Evolutionary conservation across 768 basidiomycete species (phyloP).

Genomic region (Boletus vinaceobasis): DNA sequence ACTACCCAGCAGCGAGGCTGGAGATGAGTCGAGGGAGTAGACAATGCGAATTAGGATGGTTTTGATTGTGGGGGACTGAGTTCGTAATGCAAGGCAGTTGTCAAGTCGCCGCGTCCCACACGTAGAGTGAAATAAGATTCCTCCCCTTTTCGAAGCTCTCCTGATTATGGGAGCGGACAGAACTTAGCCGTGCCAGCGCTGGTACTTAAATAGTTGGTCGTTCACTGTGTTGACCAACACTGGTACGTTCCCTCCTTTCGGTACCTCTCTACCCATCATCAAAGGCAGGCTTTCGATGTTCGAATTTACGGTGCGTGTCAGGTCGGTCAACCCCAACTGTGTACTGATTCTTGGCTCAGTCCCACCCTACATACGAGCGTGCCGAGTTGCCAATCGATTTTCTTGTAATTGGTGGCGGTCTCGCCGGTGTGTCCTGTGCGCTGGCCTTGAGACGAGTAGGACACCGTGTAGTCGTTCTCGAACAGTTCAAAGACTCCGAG

Average conservation of each 20-base stretch:
- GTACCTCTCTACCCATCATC: background rate
- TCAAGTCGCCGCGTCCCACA: slow-evolving; percentile 13
- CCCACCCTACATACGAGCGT: slow-evolving; percentile 8
- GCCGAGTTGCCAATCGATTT: slow-evolving; percentile 34
- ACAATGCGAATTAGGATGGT: background rate
- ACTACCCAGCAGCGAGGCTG: background rate
- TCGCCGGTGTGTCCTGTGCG: slow-evolving; percentile 56
- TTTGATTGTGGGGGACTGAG: slow-evolving; percentile 2
- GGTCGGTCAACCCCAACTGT: background rate
- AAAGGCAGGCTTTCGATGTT: slow-evolving; percentile 14
- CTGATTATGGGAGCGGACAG: slow-evolving; percentile 20
- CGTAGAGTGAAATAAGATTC: slow-evolving; percentile 4
- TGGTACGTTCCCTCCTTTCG: background rate
- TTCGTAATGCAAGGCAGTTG: slow-evolving; percentile 9
- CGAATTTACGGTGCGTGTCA: slow-evolving; percentile 8
- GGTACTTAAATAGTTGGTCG: slow-evolving; percentile 10
- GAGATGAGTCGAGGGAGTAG: background rate
- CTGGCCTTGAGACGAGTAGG: slow-evolving; percentile 53
- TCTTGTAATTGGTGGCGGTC: slow-evolving; percentile 48
- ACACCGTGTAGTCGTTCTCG: slow-evolving; percentile 58
- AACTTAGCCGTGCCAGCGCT: slow-evolving; percentile 12
- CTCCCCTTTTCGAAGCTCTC: slow-evolving; percentile 7
- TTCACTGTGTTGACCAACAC: background rate
- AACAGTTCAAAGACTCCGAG: slow-evolving; percentile 43
- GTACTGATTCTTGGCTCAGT: slow-evolving; percentile 8